These are phyloP conservation scores for Alternaria sp. DNA, from an alignment of 2,329 filamentous ascomycete species.

Conservation along the genomic window DNA sequence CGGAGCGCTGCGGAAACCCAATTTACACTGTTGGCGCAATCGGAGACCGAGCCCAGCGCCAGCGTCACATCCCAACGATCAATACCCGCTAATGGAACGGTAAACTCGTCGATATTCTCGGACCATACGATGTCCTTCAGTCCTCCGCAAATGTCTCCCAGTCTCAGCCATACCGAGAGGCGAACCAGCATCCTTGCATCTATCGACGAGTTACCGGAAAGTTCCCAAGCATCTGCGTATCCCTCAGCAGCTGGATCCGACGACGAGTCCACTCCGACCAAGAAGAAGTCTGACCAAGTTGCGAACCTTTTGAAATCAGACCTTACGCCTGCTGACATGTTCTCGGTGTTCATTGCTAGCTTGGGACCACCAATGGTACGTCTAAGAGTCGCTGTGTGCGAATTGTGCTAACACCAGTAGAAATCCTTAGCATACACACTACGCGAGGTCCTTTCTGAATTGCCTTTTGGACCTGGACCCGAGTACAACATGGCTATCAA, in stretches of 20 bases:
- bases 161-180: slow-evolving; percentile 39
- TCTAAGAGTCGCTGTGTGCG: neutral
- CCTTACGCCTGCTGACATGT: slow-evolving; percentile 77
- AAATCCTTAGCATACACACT: slow-evolving; percentile 93
- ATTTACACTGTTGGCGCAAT: slow-evolving; percentile 79
- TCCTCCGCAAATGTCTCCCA: slow-evolving; percentile 38
- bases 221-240: slow-evolving; percentile 34
- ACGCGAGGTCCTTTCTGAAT: slow-evolving; percentile 84
- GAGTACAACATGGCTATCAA: slow-evolving; percentile 76
- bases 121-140: slow-evolving; percentile 30
- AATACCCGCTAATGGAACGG: slow-evolving; percentile 23
- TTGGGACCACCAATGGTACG: slow-evolving; percentile 84
- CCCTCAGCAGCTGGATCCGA: slow-evolving; percentile 38
- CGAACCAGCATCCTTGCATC: slow-evolving; percentile 49
- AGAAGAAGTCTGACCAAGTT: slow-evolving; percentile 23
- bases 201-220: slow-evolving; percentile 51
- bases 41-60: slow-evolving; percentile 32
- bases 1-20: slow-evolving; percentile 89
- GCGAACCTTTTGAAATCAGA: slow-evolving; percentile 37
- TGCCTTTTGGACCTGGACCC: slow-evolving; percentile 76
- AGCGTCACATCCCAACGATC: slow-evolving; percentile 18
- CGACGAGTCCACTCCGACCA: slow-evolving; percentile 28
- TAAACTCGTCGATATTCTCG: slow-evolving; percentile 32
- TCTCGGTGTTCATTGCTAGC: slow-evolving; percentile 85
- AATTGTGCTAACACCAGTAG: slow-evolving; percentile 43